Evolutionary conservation across 495 filamentous ascomycete species (phyloP), one percentile per base, ranked within the genome.

Genomic region (Cairneyella variabilis): DNA sequence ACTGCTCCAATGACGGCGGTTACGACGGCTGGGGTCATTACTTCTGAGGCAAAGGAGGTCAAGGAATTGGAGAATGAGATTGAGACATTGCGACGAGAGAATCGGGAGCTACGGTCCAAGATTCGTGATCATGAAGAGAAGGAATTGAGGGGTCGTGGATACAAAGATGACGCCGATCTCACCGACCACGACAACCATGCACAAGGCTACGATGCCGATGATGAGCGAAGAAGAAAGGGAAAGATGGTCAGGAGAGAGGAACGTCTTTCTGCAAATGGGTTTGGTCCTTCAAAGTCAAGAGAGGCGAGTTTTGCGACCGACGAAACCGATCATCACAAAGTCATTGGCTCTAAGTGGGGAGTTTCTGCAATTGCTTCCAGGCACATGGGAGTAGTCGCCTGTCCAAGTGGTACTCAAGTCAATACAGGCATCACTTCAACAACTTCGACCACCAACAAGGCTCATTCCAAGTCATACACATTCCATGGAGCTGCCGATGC

Each of bases 71-170:
- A 54, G 41, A 39, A 42, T 9, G 51, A 59, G 21, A 47, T 54
- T 10, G 56, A 59, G 3, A 11, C 12, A 23, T n/a, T 59, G 14
- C 16, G 51, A n/a, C 45, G 27, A 26, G 56, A 59, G 26, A 59
- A 59, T 46, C 22, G 34, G 16, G 21, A 6, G 0, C 27, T 53
- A 20, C 9, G 39, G 39, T 28, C 5, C 4, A 26, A 38, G 18
- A 20, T 37, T 22, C 11, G 36, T 7, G 48, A 49, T 6, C 14
- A 25, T 43, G 45, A 37, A 20, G 9, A 41, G 18, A 17, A 16
- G 26, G 12, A 6, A 45, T 23, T 40, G 37, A 18, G 37, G 37
- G 9, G 11, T 45, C 6, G 41, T n/a, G n/a, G n/a, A n/a, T n/a
- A n/a, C 21, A 2, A 11, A n/a, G 41, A 45, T 9, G 20, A 27